These are phyloP conservation scores for Macrophomina pseudophaseolina DNA, from an alignment of 2,329 filamentous ascomycete species.

Conservation along the genomic window DNA sequence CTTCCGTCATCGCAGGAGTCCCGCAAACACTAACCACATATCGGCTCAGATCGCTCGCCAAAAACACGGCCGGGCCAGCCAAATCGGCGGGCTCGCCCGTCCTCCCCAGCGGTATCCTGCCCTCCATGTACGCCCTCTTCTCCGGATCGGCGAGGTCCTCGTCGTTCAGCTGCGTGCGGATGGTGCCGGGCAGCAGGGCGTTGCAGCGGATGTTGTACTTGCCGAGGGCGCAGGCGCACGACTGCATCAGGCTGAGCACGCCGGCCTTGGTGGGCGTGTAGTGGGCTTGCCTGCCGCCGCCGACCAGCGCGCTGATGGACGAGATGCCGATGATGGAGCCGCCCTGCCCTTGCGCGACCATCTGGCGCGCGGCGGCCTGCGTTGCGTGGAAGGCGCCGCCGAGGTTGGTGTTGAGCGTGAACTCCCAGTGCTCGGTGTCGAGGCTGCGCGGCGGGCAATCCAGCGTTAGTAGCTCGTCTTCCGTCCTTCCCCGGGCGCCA, in stretches of 20 bases:
- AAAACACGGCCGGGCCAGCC: slow-evolving; percentile 82
- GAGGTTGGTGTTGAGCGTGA: slow-evolving; percentile 80
- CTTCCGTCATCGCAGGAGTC: not conserved
- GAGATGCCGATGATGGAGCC: slow-evolving; percentile 81
- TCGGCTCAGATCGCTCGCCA: slow-evolving; percentile 74
- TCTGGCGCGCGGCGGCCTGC: slow-evolving; percentile 83
- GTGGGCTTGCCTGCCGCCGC: slow-evolving; percentile 78
- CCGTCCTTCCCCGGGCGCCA: too few species aligned
- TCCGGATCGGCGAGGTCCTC: slow-evolving; percentile 74
- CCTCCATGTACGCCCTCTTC: slow-evolving; percentile 81
- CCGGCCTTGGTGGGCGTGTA: slow-evolving; percentile 91
- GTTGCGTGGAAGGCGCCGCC: slow-evolving; percentile 87
- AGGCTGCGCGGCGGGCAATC: slow-evolving; percentile 52
- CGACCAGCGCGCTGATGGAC: slow-evolving; percentile 76
- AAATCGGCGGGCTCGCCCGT: slow-evolving; percentile 76
- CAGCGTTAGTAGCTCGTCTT: too few species aligned
- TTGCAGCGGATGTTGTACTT: slow-evolving; percentile 80
- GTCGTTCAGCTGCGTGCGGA: slow-evolving; percentile 83
- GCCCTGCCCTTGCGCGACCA: slow-evolving; percentile 69
- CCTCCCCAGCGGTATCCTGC: slow-evolving; percentile 76
- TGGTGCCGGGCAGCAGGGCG: slow-evolving; percentile 80
- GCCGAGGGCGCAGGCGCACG: slow-evolving; percentile 77
- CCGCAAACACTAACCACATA: slow-evolving; percentile 37
- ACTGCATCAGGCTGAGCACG: slow-evolving; percentile 81
- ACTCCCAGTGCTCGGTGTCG: slow-evolving; percentile 69